Conservation (phyloP, 1,284 basidiomycete species). For the Pulveroboletus sp. region DNA sequence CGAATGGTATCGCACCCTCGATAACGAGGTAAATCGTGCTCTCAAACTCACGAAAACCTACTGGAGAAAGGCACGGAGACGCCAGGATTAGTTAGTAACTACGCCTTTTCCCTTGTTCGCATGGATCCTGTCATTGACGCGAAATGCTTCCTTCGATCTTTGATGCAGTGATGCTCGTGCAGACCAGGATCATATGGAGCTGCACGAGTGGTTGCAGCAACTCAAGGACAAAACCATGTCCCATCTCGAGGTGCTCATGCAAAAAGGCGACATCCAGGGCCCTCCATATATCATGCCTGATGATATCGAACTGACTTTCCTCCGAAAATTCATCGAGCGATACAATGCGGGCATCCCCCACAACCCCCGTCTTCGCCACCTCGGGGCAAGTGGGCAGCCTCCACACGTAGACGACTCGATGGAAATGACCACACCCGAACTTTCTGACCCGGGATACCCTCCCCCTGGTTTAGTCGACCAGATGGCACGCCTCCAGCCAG, state of each 20-base stretch:
- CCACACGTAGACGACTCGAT: conserved; percentile 42
- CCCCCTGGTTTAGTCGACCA: conserved; percentile 37
- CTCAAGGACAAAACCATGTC: conserved; percentile 83
- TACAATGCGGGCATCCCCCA: conserved; percentile 67
- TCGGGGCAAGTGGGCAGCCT: conserved; percentile 37
- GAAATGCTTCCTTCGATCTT: not conserved
- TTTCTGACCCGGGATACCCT: conserved; percentile 46
- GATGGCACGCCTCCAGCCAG: conserved; percentile 35
- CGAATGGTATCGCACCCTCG: conserved; percentile 74
- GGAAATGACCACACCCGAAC: conserved; percentile 52
- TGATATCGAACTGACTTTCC: conserved; percentile 67
- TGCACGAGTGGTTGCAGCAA: conserved; percentile 80
- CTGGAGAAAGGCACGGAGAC: conserved; percentile 70
- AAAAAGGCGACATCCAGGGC: conserved; percentile 77
- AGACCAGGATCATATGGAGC: conserved; percentile 81
- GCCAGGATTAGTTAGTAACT: conserved; percentile 60
- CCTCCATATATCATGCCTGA: conserved; percentile 77
- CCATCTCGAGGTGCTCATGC: conserved; percentile 76
- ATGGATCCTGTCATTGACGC: conserved; percentile 9
- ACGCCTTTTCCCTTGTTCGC: not conserved
- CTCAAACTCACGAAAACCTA: conserved; percentile 79
- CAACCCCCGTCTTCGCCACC: conserved; percentile 68
- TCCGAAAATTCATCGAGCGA: conserved; percentile 75
- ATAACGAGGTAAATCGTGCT: conserved; percentile 69
- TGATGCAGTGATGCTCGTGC: conserved; percentile 55